phyloP scores from a whole-genome alignment of 805 yeast genomes.

The Scheffersomyces coipomensis region DNA sequence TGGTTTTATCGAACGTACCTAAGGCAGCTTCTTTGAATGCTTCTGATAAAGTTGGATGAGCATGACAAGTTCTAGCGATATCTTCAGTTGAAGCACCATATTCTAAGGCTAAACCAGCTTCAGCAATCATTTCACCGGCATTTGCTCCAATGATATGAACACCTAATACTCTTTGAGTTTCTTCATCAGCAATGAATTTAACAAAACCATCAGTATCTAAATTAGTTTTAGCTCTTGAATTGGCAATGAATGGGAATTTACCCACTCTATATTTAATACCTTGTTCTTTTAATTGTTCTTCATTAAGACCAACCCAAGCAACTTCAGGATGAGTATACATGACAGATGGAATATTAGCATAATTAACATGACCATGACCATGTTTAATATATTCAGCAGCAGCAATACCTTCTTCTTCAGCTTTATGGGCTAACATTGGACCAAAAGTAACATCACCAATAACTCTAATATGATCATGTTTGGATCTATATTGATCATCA shows the following conservation, averaged over 20 bases:
- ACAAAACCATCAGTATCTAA: slow-evolving; percentile 96
- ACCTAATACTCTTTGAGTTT: slow-evolving; percentile 94
- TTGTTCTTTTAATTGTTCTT: slow-evolving; percentile 88
- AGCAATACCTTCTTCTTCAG: slow-evolving; percentile 99
- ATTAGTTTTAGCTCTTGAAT: slow-evolving; percentile 99
- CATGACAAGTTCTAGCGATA: slow-evolving; percentile 95
- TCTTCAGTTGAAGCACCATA: slow-evolving; percentile 99
- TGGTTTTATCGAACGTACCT: slow-evolving; percentile 87
- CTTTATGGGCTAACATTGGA: slow-evolving; percentile 99
- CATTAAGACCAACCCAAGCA: slow-evolving; percentile 98
- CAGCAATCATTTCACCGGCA: slow-evolving; percentile 99
- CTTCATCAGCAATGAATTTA: slow-evolving; percentile 92
- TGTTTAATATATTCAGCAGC: slow-evolving; percentile 91
- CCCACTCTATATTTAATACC: slow-evolving; percentile 92
- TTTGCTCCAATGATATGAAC: slow-evolving; percentile 96
- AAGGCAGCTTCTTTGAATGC: slow-evolving; percentile 98
- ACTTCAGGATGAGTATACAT: slow-evolving; percentile 99
- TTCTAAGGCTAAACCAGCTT: slow-evolving; percentile 95
- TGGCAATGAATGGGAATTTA: slow-evolving; percentile 98
- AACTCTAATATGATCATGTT: slow-evolving; percentile 89
- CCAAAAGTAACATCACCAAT: slow-evolving; percentile 99
- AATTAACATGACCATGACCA: slow-evolving; percentile 98
- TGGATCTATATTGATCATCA: slow-evolving; percentile 90
- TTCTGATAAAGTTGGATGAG: slow-evolving; percentile 97
- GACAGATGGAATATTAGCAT: slow-evolving; percentile 95